Evolutionary conservation across 2,329 filamentous ascomycete genomes (phyloP).

Genomic region (Rhynchosporium secalis): DNA sequence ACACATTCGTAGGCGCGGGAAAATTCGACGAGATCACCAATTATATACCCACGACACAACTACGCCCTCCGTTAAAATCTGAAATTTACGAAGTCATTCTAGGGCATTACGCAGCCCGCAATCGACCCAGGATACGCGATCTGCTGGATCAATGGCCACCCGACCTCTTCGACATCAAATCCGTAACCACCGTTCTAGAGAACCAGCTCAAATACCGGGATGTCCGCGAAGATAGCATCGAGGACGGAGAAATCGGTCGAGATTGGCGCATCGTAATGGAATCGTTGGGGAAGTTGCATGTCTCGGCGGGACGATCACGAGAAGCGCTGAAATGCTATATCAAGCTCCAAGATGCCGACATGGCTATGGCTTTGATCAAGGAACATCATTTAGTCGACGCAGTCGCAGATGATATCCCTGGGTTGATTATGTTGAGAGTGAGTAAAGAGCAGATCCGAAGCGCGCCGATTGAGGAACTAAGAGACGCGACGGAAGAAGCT

Average conservation of each 20-base stretch:
- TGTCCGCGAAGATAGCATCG: conserved; percentile 72
- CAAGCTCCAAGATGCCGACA: conserved; percentile 85
- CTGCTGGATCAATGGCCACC: conserved; percentile 81
- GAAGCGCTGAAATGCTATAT: conserved; percentile 91
- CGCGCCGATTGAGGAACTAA: conserved; percentile 69
- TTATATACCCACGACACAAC: conserved; percentile 74
- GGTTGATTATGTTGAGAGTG: conserved; percentile 85
- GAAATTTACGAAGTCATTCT: conserved; percentile 87
- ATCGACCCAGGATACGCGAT: conserved; percentile 74
- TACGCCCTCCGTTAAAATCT: conserved; percentile 76
- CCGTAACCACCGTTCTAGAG: conserved; percentile 76
- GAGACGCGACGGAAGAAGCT: conserved; percentile 78
- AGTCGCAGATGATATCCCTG: conserved; percentile 84
- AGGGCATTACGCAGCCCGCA: conserved; percentile 79
- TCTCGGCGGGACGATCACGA: conserved; percentile 75
- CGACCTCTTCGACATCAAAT: conserved; percentile 78
- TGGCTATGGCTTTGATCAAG: conserved; percentile 80
- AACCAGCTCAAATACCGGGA: conserved; percentile 77
- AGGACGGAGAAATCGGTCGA: conserved; percentile 68
- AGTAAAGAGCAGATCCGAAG: conserved; percentile 66
- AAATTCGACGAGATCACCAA: conserved; percentile 88
- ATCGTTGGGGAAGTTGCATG: conserved; percentile 78
- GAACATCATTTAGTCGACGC: conserved; percentile 89
- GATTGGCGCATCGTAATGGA: conserved; percentile 93
- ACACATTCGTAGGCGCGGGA: conserved; percentile 81